These are phyloP conservation scores for Penicillium sp. DNA, from an alignment of 2,329 filamentous ascomycete species.

Conservation along the genomic window DNA sequence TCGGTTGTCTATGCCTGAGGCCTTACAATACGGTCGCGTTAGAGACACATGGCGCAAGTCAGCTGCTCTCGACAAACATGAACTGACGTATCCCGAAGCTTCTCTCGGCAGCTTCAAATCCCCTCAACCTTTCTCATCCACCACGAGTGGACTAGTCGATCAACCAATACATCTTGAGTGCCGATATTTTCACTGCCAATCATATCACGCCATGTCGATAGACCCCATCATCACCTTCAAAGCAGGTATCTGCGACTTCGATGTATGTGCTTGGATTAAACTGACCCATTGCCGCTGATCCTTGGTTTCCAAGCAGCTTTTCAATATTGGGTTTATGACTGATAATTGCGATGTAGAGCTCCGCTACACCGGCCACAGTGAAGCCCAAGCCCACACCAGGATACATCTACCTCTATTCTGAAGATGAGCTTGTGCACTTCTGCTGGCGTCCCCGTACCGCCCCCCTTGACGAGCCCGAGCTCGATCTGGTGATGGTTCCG, in stretches of 20 bases:
- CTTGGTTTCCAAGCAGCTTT: too few relatives aligned
- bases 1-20: conserved; percentile 13
- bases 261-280: conserved; percentile 53
- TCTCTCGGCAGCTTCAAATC: conserved; percentile 15
- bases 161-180: too few relatives aligned
- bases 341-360: conserved; percentile 36
- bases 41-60: conserved; percentile 14
- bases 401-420: conserved; percentile 86
- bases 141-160: conserved; percentile 7
- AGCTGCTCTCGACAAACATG: conserved; percentile 19
- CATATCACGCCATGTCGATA: conserved; percentile 62
- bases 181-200: too few relatives aligned
- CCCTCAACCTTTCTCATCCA: conserved; percentile 8
- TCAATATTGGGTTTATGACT: conserved; percentile 5
- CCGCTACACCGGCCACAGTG: conserved; percentile 61
- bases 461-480: conserved; percentile 64
- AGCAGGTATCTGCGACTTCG: conserved; percentile 79
- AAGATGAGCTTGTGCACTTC: conserved; percentile 94
- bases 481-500: conserved; percentile 92
- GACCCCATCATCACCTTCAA: conserved; percentile 90
- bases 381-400: conserved; percentile 67
- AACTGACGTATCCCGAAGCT: conserved; percentile 29
- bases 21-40: conserved; percentile 12
- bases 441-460: conserved; percentile 84
- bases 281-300: conserved; percentile 3